Conservation (phyloP, 1,284 basidiomycete genomes). For the Coniferiporia sulphurascens region DNA sequence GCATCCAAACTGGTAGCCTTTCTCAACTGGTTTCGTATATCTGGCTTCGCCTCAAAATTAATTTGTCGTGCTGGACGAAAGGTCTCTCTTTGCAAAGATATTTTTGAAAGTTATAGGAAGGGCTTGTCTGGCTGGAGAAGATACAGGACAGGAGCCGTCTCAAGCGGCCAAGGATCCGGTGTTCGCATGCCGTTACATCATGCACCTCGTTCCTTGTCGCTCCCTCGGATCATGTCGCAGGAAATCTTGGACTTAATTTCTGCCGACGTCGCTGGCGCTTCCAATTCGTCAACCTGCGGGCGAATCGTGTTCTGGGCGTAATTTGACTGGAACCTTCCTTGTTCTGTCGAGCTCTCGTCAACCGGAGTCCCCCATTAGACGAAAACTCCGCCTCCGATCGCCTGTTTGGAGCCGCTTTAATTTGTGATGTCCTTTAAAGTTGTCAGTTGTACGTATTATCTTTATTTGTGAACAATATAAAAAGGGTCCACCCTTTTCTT, state of each 20-base stretch:
- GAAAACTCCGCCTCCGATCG: not conserved
- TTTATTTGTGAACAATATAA: not conserved
- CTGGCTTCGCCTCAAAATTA: no score
- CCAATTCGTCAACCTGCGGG: not conserved
- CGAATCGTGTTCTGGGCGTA: not conserved
- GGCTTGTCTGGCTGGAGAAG: not conserved
- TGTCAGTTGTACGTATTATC: not conserved
- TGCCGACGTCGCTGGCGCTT: not conserved
- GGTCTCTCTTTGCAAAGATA: not conserved
- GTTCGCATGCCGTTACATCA: not conserved
- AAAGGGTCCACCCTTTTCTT: not conserved
- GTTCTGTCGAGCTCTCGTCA: not conserved
- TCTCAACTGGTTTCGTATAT: not conserved
- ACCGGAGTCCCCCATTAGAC: not conserved
- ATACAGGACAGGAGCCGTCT: not conserved
- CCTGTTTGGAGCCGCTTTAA: not conserved
- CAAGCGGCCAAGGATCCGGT: not conserved
- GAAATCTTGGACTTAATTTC: not conserved
- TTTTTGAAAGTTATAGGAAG: not conserved
- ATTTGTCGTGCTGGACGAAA: not conserved
- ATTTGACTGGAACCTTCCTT: not conserved
- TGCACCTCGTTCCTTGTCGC: not conserved
- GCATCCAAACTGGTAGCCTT: not conserved
- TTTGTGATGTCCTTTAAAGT: not conserved
- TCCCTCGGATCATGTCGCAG: not conserved